These are phyloP conservation scores for Wallacemonas sp. DNA, from an alignment of 208 protist genomes.

Conservation along the genomic window DNA sequence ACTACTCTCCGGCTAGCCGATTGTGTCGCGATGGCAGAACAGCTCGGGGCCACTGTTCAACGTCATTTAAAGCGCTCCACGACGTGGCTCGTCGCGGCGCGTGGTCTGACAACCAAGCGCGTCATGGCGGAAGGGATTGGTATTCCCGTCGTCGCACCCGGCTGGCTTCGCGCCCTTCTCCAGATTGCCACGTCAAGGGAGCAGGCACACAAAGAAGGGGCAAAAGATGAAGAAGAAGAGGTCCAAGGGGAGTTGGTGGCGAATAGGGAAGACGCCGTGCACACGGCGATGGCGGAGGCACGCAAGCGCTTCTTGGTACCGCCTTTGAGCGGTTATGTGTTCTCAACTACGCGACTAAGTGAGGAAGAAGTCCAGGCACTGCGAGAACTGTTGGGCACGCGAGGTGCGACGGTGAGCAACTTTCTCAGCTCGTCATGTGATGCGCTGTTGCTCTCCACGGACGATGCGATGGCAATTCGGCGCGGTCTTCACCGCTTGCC, in stretches of 20 bases:
- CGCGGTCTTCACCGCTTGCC: neutral
- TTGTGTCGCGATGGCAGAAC: constrained; percentile 10
- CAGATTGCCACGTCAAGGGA: too few species aligned
- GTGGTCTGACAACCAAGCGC: constrained; percentile 71
- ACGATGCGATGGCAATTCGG: constrained; percentile 32
- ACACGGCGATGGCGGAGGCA: neutral
- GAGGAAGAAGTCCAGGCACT: constrained; percentile 49
- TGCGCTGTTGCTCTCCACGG: constrained; percentile 49
- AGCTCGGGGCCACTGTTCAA: constrained; percentile 35
- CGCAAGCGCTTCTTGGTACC: constrained; percentile 30
- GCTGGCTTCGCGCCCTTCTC: constrained; percentile 39
- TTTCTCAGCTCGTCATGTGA: constrained; percentile 43
- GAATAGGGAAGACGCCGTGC: too few species aligned
- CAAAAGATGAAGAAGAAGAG: neutral
- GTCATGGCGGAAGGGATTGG: constrained; percentile 50
- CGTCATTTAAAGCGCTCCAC: constrained; percentile 42
- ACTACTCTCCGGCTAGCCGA: too few species aligned
- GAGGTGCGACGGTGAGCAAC: constrained; percentile 47
- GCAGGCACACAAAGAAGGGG: neutral
- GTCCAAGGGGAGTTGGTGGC: too few species aligned
- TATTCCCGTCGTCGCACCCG: constrained; percentile 54
- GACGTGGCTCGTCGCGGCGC: constrained; percentile 55
- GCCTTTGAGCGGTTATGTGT: constrained; percentile 63
- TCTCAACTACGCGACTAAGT: constrained; percentile 50
- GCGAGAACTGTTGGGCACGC: constrained; percentile 28